phyloP scores from a whole-genome alignment of 345 rosid species.

The Corchorus capsularis region DNA sequence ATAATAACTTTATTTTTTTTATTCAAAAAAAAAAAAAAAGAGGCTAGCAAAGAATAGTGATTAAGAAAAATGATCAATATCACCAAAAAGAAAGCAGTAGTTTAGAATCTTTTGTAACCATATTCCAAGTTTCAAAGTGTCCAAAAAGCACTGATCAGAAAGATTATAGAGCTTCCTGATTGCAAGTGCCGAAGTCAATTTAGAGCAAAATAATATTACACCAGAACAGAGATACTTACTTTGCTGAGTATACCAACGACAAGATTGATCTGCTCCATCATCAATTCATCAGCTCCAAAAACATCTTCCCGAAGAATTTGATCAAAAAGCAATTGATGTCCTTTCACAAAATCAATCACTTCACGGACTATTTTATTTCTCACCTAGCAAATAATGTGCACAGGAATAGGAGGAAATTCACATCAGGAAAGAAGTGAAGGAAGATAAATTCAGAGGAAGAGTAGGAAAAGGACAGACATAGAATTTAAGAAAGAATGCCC shows the following conservation, averaged over 20 bases:
- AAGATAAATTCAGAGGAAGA: neutral
- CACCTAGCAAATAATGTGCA: slow-evolving; percentile 48
- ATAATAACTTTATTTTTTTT: neutral
- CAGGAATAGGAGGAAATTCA: neutral
- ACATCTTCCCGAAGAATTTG: slow-evolving; percentile 79
- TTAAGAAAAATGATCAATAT: neutral
- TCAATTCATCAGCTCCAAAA: slow-evolving; percentile 65
- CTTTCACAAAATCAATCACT: slow-evolving; percentile 76
- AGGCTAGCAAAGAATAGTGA: neutral
- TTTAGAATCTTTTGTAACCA: neutral
- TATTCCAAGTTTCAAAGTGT: neutral
- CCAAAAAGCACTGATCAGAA: slow-evolving; percentile 4
- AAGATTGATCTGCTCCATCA: slow-evolving; percentile 87
- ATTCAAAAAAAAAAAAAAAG: slow-evolving; percentile 5
- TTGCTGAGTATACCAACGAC: slow-evolving; percentile 90
- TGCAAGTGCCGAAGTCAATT: slow-evolving; percentile 15
- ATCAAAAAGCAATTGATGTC: slow-evolving; percentile 75
- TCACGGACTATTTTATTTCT: slow-evolving; percentile 89
- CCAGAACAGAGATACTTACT: slow-evolving; percentile 39
- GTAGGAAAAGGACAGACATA: neutral
- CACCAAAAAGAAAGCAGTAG: slow-evolving; percentile 18
- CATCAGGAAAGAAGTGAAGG: slow-evolving; percentile 1
- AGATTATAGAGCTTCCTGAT: neutral
- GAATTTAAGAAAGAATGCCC: neutral
- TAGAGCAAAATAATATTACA: neutral